These are phyloP conservation scores for Bretziella fagacearum DNA, from an alignment of 2,329 filamentous ascomycete genomes.

Conservation along the genomic window DNA sequence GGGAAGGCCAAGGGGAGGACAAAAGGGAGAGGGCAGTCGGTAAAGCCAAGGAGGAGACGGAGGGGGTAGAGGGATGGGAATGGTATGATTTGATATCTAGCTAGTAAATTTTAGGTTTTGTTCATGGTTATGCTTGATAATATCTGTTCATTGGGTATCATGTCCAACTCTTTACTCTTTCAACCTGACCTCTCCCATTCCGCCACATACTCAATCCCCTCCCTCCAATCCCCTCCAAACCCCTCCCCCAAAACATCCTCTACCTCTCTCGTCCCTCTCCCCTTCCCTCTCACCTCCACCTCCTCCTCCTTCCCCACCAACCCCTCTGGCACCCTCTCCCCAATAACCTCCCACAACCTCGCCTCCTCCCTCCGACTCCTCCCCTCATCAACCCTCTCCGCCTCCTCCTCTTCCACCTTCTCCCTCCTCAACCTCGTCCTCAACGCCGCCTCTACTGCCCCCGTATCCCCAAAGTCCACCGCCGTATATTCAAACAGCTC, in stretches of 20 bases:
- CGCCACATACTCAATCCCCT: constrained; percentile 22
- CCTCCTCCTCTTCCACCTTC: constrained; percentile 27
- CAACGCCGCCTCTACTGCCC: constrained; percentile 23
- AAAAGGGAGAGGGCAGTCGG: constrained; percentile 17
- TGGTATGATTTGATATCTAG: not conserved
- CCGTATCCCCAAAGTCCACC: constrained; percentile 24
- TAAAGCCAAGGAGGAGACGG: constrained; percentile 9
- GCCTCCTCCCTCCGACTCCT: constrained; percentile 27
- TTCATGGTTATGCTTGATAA: not conserved
- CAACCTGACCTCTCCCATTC: constrained; percentile 26
- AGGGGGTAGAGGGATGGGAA: not conserved
- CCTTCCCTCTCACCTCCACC: not conserved
- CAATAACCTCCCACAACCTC: constrained; percentile 29
- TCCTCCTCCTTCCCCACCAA: constrained; percentile 21
- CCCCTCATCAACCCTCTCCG: constrained; percentile 27
- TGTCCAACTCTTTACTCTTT: not conserved
- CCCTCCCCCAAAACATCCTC: not conserved
- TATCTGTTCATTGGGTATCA: constrained; percentile 2
- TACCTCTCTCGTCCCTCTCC: constrained; percentile 18
- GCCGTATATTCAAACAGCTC: constrained; percentile 29
- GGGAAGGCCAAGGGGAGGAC: constrained; percentile 22
- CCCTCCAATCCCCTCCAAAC: constrained; percentile 29
- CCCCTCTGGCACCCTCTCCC: constrained; percentile 23
- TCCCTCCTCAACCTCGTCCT: constrained; percentile 26
- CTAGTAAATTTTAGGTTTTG: not conserved